A percentile compares a stretch with the other conserved stretches of the same genome.
Evolutionary conservation across 2,329 filamentous ascomycete genomes (phyloP).

Genomic region (Teratosphaeria pseudoeucalypti): DNA sequence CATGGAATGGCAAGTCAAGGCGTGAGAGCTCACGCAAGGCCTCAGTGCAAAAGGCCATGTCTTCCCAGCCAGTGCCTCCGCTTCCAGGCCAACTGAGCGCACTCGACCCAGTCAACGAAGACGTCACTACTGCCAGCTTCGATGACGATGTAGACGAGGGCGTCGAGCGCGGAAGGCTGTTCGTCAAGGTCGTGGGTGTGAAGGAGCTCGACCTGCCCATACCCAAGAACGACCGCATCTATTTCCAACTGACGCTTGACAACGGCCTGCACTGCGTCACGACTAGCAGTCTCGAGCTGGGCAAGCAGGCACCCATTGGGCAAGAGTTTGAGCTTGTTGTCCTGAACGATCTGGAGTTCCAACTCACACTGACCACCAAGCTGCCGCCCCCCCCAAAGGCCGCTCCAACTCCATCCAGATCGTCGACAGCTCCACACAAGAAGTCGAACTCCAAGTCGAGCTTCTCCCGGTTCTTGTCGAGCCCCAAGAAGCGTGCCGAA

Average conservation of each 20-base stretch:
- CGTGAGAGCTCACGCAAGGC: slow-evolving; percentile 53
- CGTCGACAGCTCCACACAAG: slow-evolving; percentile 53
- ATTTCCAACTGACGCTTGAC: slow-evolving; percentile 94
- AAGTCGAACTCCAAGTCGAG: slow-evolving; percentile 31
- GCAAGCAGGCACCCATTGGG: slow-evolving; percentile 83
- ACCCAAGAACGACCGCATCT: slow-evolving; percentile 79
- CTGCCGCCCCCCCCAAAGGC: slow-evolving; percentile 45
- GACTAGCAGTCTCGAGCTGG: slow-evolving; percentile 87
- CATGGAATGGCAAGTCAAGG: slow-evolving; percentile 78
- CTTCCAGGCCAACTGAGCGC: slow-evolving; percentile 74
- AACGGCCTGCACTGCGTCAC: slow-evolving; percentile 97
- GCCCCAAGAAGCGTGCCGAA: slow-evolving; percentile 94
- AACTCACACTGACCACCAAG: slow-evolving; percentile 92
- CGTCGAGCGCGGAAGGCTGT: slow-evolving; percentile 78
- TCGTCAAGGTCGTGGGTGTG: slow-evolving; percentile 97
- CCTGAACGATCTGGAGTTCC: slow-evolving; percentile 95
- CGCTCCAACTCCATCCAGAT: slow-evolving; percentile 36
- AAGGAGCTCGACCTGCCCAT: slow-evolving; percentile 90
- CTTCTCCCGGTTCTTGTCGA: slow-evolving; percentile 86
- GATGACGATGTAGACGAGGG: slow-evolving; percentile 55
- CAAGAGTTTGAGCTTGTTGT: slow-evolving; percentile 98
- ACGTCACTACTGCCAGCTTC: slow-evolving; percentile 44
- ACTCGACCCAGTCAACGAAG: slow-evolving; percentile 58
- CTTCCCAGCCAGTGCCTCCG: slow-evolving; percentile 59
- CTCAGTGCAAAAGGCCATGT: slow-evolving; percentile 30